Conservation (phyloP, 805 yeast species). For the Metschnikowia kofuensis region DNA sequence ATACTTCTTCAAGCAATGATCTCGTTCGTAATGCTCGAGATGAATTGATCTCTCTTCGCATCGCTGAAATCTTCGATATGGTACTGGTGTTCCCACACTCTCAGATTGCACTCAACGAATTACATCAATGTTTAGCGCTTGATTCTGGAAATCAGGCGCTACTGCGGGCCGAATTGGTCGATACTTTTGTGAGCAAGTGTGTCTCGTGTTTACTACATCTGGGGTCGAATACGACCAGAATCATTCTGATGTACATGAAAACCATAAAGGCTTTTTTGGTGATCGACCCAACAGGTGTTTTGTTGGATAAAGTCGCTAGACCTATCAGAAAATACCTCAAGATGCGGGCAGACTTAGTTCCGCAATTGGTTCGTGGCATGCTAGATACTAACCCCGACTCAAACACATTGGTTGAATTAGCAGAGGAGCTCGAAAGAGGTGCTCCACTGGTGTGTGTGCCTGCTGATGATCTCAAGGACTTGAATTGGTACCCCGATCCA, state of each 20-base stretch:
- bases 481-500: conserved; percentile 82
- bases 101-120: conserved; percentile 52
- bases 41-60: conserved; percentile 47
- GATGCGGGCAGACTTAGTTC: conserved; percentile 70
- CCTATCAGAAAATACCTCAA: conserved; percentile 72
- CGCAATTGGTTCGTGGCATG: conserved; percentile 67
- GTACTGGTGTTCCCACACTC: conserved; percentile 54
- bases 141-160: conserved; percentile 23
- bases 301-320: conserved; percentile 71
- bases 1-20: conserved; percentile 17
- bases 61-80: conserved; percentile 56
- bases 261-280: conserved; percentile 68
- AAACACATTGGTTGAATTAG: conserved; percentile 50
- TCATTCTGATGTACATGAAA: conserved; percentile 65
- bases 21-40: conserved; percentile 37
- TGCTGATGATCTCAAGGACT: conserved; percentile 43
- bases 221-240: conserved; percentile 74
- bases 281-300: conserved; percentile 84
- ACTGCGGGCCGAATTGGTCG: conserved; percentile 53
- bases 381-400: conserved; percentile 42
- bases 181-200: conserved; percentile 46
- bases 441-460: conserved; percentile 4
- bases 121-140: conserved; percentile 42
- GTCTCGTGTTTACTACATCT: conserved; percentile 60
- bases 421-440: conserved; percentile 46